Evolutionary conservation across 345 rosid species (phyloP).

Genomic region (Populus ilicifolia): DNA sequence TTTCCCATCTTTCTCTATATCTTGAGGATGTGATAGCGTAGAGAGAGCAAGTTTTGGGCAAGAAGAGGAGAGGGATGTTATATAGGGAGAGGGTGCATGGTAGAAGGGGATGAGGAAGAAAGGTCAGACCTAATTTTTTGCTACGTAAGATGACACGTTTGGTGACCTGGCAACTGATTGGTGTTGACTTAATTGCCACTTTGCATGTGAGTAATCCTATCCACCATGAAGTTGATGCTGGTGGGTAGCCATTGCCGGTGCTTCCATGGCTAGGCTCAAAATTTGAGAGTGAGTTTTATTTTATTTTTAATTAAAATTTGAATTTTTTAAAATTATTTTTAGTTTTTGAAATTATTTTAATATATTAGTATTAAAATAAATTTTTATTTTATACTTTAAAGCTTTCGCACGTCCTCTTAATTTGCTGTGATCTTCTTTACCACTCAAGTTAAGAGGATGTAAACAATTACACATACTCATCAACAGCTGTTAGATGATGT

Average conservation of each 20-base stretch:
- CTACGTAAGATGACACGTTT: constrained; percentile 29
- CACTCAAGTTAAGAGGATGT: too few relatives aligned
- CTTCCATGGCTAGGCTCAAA: not conserved
- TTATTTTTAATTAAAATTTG: too few relatives aligned
- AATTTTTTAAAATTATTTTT: too few relatives aligned
- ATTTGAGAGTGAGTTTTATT: too few relatives aligned
- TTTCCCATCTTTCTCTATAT: constrained; percentile 38
- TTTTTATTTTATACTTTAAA: too few relatives aligned
- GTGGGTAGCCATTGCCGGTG: not conserved
- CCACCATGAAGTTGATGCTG: not conserved
- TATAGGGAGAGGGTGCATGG: not conserved
- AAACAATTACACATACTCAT: too few relatives aligned
- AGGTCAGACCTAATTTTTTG: constrained; percentile 37
- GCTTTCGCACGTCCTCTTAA: too few relatives aligned
- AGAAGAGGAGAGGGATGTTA: not conserved
- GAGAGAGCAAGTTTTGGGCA: constrained; percentile 2
- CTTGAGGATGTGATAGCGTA: not conserved
- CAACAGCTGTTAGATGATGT: too few relatives aligned
- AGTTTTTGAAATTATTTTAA: too few relatives aligned
- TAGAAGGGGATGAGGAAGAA: not conserved
- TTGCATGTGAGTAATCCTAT: not conserved
- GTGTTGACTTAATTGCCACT: constrained; percentile 28
- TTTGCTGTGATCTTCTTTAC: too few relatives aligned
- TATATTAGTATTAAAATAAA: too few relatives aligned
- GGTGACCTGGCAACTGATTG: constrained; percentile 39